These are phyloP conservation scores for Tirmania nivea DNA, from an alignment of 495 filamentous ascomycete genomes.

Conservation along the genomic window DNA sequence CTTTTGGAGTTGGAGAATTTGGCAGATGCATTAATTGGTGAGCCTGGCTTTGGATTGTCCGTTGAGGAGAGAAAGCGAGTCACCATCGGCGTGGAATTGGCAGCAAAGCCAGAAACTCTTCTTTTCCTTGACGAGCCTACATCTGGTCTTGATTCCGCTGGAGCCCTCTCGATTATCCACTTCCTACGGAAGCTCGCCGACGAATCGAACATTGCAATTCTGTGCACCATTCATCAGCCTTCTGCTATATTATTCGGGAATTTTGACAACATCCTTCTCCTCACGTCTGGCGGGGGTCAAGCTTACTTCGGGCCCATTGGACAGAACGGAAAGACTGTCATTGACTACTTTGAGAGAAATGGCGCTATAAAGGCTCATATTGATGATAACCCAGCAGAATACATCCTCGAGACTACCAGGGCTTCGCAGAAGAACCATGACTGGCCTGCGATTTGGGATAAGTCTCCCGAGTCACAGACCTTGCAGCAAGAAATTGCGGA, in stretches of 20 bases:
- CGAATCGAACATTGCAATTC: constrained; percentile 38
- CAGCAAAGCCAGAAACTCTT: constrained; percentile 60
- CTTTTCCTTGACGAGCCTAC: constrained; percentile 63
- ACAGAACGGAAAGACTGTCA: constrained; percentile 28
- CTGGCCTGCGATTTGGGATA: constrained; percentile 54
- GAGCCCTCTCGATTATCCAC: constrained; percentile 58
- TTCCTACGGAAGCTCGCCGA: constrained; percentile 67
- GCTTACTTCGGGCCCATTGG: constrained; percentile 59
- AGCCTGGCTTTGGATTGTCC: constrained; percentile 30
- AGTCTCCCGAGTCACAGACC: constrained; percentile 31
- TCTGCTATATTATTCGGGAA: constrained; percentile 48
- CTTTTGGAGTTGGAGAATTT: constrained; percentile 36
- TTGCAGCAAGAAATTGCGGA: constrained; percentile 38
- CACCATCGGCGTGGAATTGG: constrained; percentile 83
- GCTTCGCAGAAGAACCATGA: constrained; percentile 32
- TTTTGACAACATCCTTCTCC: constrained; percentile 53
- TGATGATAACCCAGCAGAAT: constrained; percentile 27
- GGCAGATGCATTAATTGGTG: constrained; percentile 33
- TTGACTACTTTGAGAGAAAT: constrained; percentile 23
- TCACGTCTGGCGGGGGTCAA: constrained; percentile 47
- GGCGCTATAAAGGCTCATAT: constrained; percentile 26
- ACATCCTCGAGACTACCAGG: constrained; percentile 22
- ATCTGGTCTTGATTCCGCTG: constrained; percentile 66
- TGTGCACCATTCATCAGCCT: constrained; percentile 74
- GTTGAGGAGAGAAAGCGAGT: constrained; percentile 46